Conservation (phyloP, 169 alveolate genomes). For the Plasmodium relictum region DNA sequence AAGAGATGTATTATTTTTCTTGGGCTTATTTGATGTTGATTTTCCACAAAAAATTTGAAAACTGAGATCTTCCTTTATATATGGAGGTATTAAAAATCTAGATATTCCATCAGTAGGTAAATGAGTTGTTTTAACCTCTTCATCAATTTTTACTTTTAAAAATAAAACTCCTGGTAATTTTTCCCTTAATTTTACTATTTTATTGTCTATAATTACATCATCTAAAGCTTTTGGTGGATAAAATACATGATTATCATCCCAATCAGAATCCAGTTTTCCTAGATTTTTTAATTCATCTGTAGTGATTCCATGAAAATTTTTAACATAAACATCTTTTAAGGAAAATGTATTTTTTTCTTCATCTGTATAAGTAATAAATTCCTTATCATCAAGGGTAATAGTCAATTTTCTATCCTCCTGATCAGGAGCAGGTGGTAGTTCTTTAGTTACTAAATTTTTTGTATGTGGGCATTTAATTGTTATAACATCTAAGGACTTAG, state of each 20-base stretch:
- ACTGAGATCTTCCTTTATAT: slow-evolving; percentile 30
- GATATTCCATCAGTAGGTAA: slow-evolving; percentile 34
- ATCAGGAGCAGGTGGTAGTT: not conserved
- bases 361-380: slow-evolving; percentile 27
- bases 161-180: slow-evolving; percentile 35
- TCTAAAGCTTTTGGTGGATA: slow-evolving; percentile 43
- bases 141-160: not conserved
- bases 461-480: slow-evolving; percentile 52
- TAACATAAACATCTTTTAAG: slow-evolving; percentile 33
- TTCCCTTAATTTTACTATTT: slow-evolving; percentile 15
- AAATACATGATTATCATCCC: slow-evolving; percentile 45
- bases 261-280: slow-evolving; percentile 17
- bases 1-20: slow-evolving; percentile 30
- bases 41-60: slow-evolving; percentile 61
- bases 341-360: slow-evolving; percentile 28
- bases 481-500: slow-evolving; percentile 33
- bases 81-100: slow-evolving; percentile 50
- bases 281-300: slow-evolving; percentile 12
- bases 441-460: not conserved
- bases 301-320: slow-evolving; percentile 11
- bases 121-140: slow-evolving; percentile 1
- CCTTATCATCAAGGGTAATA: slow-evolving; percentile 13
- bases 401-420: slow-evolving; percentile 2
- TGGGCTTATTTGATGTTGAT: slow-evolving; percentile 15
- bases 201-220: slow-evolving; percentile 18